Base-by-base conservation (phyloP, 2,329 filamentous ascomycete species). In the Penicillium griseofulvum region DNA sequence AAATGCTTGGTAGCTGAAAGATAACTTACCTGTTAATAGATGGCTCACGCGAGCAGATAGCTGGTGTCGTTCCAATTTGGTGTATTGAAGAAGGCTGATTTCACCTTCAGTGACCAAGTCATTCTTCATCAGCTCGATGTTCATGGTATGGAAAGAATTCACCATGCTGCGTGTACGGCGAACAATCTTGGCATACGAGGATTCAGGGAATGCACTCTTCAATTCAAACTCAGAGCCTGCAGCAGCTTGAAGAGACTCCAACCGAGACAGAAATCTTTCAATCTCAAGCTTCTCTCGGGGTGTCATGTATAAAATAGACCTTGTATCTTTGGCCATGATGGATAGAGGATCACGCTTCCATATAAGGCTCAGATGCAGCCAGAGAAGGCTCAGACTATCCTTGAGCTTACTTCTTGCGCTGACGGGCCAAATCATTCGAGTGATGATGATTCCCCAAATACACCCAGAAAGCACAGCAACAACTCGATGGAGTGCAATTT, bases 61-160 rank as follows among this genome's bases (percentile, higher is more conserved):
- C 58, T 92, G 86, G 10, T 83, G 84, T 50, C 94, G 84, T 74
- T 99, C 93, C 9, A 84, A 79, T 5, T 84, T 81, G 1, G 94
- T 97, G 70, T 89, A 91, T 59, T 84, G 81, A 36, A 99, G 78
- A 36, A 97, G 82, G 9, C 88, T 87, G 53, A 87, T 85, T 75
- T 97, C 93, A 4, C 93, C 92, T 26, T 87, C 83, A 3, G 87
- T 91, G 1, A 90, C 83, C 36, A 83, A 83, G 11, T 87, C 79
- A 56, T 93, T 89, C 67, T 92, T 93, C 68, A 89, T 82, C 36
- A 96, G 91, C 59, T 97, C 87, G 11, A 97, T 84, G 60, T 93
- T 95, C 90, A 99, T 96, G 49, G 92, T 91, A 68, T 97, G 92
- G 72, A 99, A 97, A 36, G 90, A 88, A 73, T 97, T 92, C 5